A percentile compares a stretch with the other conserved stretches of the same genome.
Conservation (phyloP, 768 basidiomycete genomes). For the Antrodiella citrinella region DNA sequence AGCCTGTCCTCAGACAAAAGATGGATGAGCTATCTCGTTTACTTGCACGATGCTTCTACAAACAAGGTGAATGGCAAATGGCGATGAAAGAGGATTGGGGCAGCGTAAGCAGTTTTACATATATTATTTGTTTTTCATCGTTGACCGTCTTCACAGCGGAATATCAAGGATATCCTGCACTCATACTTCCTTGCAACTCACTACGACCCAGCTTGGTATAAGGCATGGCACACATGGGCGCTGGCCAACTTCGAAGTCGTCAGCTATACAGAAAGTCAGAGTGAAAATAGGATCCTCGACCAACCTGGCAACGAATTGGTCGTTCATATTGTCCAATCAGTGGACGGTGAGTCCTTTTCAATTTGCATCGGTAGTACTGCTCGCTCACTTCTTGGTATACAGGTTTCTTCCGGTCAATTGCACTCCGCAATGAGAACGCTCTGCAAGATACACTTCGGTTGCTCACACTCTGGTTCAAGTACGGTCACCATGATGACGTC, state of each 20-base stretch:
- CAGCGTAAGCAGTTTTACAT: slow-evolving; percentile 39
- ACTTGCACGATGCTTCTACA: slow-evolving; percentile 95
- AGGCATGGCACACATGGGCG: slow-evolving; percentile 99
- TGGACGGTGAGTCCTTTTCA: slow-evolving; percentile 52
- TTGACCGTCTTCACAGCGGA: slow-evolving; percentile 38
- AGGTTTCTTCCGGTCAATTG: slow-evolving; percentile 96
- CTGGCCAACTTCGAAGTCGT: slow-evolving; percentile 94
- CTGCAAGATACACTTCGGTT: slow-evolving; percentile 91
- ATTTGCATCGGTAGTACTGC: neutral
- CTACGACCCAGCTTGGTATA: slow-evolving; percentile 95
- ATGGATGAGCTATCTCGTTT: slow-evolving; percentile 69
- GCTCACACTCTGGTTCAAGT: slow-evolving; percentile 97
- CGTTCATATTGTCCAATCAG: slow-evolving; percentile 83
- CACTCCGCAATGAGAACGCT: slow-evolving; percentile 81
- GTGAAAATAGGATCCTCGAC: slow-evolving; percentile 46
- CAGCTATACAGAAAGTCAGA: slow-evolving; percentile 64
- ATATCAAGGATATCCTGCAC: slow-evolving; percentile 74
- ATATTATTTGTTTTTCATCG: slow-evolving; percentile 9
- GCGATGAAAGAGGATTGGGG: slow-evolving; percentile 76
- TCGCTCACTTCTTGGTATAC: slow-evolving; percentile 10
- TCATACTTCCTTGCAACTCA: slow-evolving; percentile 84
- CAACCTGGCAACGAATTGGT: slow-evolving; percentile 57
- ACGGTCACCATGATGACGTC: slow-evolving; percentile 84
- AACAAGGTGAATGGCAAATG: slow-evolving; percentile 92
- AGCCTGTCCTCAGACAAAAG: slow-evolving; percentile 54